These are phyloP conservation scores for Jimgerdemannia lactiflua DNA, from an alignment of 192 early-diverging fungal species.

Conservation along the genomic window DNA sequence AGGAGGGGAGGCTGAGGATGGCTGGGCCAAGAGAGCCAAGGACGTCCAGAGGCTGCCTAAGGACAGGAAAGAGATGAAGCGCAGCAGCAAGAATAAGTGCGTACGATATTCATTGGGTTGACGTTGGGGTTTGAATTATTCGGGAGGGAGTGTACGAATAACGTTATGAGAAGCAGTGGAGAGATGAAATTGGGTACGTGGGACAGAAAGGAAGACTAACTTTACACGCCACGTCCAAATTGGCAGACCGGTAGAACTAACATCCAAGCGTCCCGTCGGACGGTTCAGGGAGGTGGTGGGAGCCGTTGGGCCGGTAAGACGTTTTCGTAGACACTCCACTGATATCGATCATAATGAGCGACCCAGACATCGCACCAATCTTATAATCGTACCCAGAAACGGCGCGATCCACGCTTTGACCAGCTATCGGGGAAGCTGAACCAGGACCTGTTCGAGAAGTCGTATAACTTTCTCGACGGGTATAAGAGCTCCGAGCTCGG, in stretches of 20 bases:
- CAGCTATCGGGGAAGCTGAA: slow-evolving; percentile 86
- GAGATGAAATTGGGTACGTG: slow-evolving; percentile 21
- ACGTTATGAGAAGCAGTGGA: neutral
- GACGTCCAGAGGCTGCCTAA: slow-evolving; percentile 36
- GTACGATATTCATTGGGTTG: neutral
- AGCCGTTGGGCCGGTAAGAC: slow-evolving; percentile 45
- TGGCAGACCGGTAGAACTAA: slow-evolving; percentile 69
- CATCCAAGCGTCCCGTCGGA: slow-evolving; percentile 73
- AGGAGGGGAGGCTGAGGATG: slow-evolving; percentile 28
- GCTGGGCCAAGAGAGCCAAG: slow-evolving; percentile 33
- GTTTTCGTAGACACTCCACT: neutral
- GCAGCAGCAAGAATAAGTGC: slow-evolving; percentile 38
- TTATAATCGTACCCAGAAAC: slow-evolving; percentile 42
- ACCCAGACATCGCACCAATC: too few relatives aligned
- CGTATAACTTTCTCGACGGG: slow-evolving; percentile 86
- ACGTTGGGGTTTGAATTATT: too few relatives aligned
- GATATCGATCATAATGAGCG: too few relatives aligned
- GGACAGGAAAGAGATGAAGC: slow-evolving; percentile 33
- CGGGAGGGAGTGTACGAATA: neutral
- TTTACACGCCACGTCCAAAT: neutral
- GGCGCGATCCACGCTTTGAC: slow-evolving; percentile 95
- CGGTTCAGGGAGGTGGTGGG: slow-evolving; percentile 72
- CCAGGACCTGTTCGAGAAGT: slow-evolving; percentile 87
- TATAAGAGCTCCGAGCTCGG: slow-evolving; percentile 76
- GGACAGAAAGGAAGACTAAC: slow-evolving; percentile 8